Percentiles rank a stretch among this genome's conserved stretches.
These are phyloP conservation scores for Leonotis leonurus DNA, from an alignment of 257 asterid genomes.

Conservation along the genomic window DNA sequence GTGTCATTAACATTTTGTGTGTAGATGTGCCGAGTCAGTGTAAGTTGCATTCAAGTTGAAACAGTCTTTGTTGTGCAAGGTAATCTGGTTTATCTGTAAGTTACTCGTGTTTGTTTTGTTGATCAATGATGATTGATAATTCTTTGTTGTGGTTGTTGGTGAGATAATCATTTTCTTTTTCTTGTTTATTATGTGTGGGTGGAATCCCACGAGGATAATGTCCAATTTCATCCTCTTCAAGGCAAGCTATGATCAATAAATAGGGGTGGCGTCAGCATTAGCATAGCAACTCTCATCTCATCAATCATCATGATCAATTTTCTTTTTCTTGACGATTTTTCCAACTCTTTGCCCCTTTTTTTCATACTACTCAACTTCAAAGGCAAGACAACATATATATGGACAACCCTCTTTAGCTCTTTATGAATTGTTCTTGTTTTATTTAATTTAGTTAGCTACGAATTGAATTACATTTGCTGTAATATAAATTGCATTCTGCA, in stretches of 20 bases:
- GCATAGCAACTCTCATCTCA: too few species aligned
- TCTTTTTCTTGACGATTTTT: conserved; percentile 35
- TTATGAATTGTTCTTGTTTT: too few species aligned
- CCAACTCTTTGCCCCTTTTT: conserved; percentile 11
- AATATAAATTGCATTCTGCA: background rate
- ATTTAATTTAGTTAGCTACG: background rate
- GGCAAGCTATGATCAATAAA: conserved; percentile 10
- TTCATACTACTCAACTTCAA: conserved; percentile 25
- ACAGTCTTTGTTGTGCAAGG: conserved; percentile 10
- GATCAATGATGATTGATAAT: background rate
- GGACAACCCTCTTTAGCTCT: background rate
- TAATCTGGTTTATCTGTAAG: background rate
- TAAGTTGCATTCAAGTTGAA: conserved; percentile 8
- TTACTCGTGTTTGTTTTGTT: background rate
- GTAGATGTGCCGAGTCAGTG: conserved; percentile 20
- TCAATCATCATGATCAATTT: background rate
- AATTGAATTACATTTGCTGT: background rate
- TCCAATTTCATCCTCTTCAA: conserved; percentile 17
- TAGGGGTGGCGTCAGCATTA: too few species aligned
- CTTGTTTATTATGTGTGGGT: too few species aligned
- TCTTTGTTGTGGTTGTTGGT: background rate
- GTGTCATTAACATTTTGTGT: conserved; percentile 10
- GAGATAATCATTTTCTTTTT: background rate
- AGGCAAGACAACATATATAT: conserved; percentile 32
- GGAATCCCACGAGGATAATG: background rate